Evolutionary conservation across 352 stramenopile genomes (phyloP).

Genomic region (Globisporangium canariense): DNA sequence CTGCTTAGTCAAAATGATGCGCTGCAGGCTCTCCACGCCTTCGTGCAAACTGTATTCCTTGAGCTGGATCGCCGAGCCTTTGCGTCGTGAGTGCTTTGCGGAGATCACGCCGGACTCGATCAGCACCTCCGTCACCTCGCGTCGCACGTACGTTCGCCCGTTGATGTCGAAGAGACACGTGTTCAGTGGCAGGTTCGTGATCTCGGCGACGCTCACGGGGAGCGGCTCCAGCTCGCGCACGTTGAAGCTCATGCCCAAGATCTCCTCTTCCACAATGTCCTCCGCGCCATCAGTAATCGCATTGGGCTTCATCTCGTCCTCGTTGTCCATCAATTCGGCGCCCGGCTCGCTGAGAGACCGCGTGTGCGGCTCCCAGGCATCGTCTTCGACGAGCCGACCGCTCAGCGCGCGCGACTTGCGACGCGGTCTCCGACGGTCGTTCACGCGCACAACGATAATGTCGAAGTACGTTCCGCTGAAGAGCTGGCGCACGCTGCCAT

Average conservation of each 20-base stretch:
- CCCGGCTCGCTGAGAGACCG: slow-evolving; percentile 32
- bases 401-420: slow-evolving; percentile 49
- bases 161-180: slow-evolving; percentile 81
- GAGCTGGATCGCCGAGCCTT: slow-evolving; percentile 70
- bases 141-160: slow-evolving; percentile 60
- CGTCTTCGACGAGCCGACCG: slow-evolving; percentile 35
- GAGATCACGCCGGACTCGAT: slow-evolving; percentile 64
- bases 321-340: slow-evolving; percentile 33
- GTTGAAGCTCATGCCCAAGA: slow-evolving; percentile 57
- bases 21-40: slow-evolving; percentile 67
- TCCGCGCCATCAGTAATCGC: not conserved
- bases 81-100: slow-evolving; percentile 61
- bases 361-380: slow-evolving; percentile 40
- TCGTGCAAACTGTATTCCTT: slow-evolving; percentile 78
- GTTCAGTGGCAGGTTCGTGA: slow-evolving; percentile 74
- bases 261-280: slow-evolving; percentile 43
- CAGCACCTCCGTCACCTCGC: slow-evolving; percentile 64
- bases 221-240: slow-evolving; percentile 69
- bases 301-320: slow-evolving; percentile 20
- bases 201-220: slow-evolving; percentile 50
- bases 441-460: slow-evolving; percentile 62
- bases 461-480: slow-evolving; percentile 56
- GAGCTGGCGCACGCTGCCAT: slow-evolving; percentile 31
- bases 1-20: slow-evolving; percentile 41
- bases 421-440: slow-evolving; percentile 41